phyloP scores from a whole-genome alignment of 768 basidiomycete genomes.

The Mycena leptocephala region DNA sequence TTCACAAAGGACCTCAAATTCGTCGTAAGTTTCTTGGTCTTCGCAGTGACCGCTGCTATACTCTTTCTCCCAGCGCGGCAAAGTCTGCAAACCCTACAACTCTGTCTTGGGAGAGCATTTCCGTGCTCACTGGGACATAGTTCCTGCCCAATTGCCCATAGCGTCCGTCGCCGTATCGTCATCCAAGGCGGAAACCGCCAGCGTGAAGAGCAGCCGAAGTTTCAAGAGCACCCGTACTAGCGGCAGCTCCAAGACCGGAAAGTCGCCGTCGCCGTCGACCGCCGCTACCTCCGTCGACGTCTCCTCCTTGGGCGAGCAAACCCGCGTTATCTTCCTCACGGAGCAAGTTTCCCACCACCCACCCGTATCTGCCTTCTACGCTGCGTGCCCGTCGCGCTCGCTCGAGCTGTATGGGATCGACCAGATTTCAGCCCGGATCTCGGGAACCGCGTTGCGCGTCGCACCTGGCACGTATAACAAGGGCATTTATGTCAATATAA shows the following conservation, averaged over 20 bases:
- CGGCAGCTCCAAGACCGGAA: slow-evolving; percentile 68
- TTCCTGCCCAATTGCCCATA: slow-evolving; percentile 59
- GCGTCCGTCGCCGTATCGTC: slow-evolving; percentile 37
- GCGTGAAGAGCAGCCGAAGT: slow-evolving; percentile 73
- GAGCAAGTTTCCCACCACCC: slow-evolving; percentile 99
- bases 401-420: slow-evolving; percentile 88
- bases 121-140: slow-evolving; percentile 88
- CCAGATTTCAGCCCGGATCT: slow-evolving; percentile 94
- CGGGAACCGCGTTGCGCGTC: slow-evolving; percentile 89
- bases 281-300: slow-evolving; percentile 73
- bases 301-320: slow-evolving; percentile 55
- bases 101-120: slow-evolving; percentile 93
- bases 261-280: slow-evolving; percentile 71
- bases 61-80: slow-evolving; percentile 75
- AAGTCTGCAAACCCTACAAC: slow-evolving; percentile 95
- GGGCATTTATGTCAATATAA: slow-evolving; percentile 89
- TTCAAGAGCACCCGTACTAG: slow-evolving; percentile 75
- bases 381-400: slow-evolving; percentile 80
- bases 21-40: slow-evolving; percentile 67
- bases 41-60: background rate
- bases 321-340: slow-evolving; percentile 87
- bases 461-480: slow-evolving; percentile 88
- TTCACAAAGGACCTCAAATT: slow-evolving; percentile 97
- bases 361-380: slow-evolving; percentile 91
- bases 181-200: slow-evolving; percentile 69